Base-by-base conservation (phyloP, 2,329 filamentous ascomycete species). In the Ophiostoma sp. region DNA sequence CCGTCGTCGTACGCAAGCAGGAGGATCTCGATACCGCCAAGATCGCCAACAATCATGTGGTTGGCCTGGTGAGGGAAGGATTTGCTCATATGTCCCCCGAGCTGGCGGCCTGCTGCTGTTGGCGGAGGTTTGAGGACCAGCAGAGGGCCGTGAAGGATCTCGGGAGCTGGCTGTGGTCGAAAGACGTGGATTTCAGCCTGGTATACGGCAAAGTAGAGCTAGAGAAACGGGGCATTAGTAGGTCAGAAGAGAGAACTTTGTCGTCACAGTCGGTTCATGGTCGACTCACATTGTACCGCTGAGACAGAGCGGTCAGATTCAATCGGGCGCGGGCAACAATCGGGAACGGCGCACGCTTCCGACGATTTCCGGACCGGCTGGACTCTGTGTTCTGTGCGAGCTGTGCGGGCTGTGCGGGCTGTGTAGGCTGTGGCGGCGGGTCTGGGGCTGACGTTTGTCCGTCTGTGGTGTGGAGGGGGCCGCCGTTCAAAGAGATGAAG, bases 1-100 rank as follows among this genome's bases (percentile, higher is more conserved):
- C 93, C 93, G 75, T 94, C 92, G 77, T 95, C 93, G 73, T 88
- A 93, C 48, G 85, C 87, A 59, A 90, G 82, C 3, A 93, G 80
- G 5, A 95, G 77, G 39, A 94, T 87, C 80, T 96, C 93, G 69
- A 92, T 84, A 7, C 86, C 82, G 0, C 93, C 93, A 15, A 95
- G 82, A 64, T 92, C 87, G 19, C 91, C 91, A 33, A 92, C 85
- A 12, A 91, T 84, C 19, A 95, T 82, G 76, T 91, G 88, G 78
- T 95, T 95, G 68, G 93, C 86, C 39, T 87, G 85, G 79, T 95
- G 92, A 0, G 87, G 86, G 8, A 82, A 81, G 0, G 70, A 33
- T 0, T 74, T 74, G 73, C 90, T 86, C 39, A 93, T 83, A 73
- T 86, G 85, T 6, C 91, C 91, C 7, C 80, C 79, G 1, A 87